Conservation (phyloP, 768 basidiomycete genomes). For the Lactarius trivialis region DNA sequence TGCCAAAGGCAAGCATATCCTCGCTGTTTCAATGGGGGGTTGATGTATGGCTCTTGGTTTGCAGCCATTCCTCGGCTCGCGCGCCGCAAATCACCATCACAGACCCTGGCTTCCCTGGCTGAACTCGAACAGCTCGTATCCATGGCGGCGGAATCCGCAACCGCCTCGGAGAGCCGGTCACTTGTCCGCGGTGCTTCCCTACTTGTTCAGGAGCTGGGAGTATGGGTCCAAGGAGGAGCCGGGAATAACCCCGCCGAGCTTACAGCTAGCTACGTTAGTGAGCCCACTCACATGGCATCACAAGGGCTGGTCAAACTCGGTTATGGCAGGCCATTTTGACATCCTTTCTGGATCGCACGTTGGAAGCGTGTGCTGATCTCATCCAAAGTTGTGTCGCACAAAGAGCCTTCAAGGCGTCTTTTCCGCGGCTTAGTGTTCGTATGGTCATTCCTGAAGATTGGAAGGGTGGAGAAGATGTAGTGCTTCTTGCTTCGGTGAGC, state of each 20-base stretch:
- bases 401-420: slow-evolving; percentile 15
- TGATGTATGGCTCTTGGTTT: neutral
- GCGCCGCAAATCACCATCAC: slow-evolving; percentile 14
- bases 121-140: slow-evolving; percentile 17
- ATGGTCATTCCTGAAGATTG: slow-evolving; percentile 18
- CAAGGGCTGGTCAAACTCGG: neutral
- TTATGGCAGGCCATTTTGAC: slow-evolving; percentile 11
- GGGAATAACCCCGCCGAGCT: slow-evolving; percentile 9
- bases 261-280: slow-evolving; percentile 11
- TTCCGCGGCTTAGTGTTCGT: slow-evolving; percentile 16
- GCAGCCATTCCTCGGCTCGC: slow-evolving; percentile 27
- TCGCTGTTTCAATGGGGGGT: neutral
- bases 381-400: slow-evolving; percentile 18
- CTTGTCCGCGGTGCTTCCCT: slow-evolving; percentile 10
- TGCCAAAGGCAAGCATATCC: slow-evolving; percentile 19
- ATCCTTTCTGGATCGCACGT: slow-evolving; percentile 17
- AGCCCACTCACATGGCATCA: neutral
- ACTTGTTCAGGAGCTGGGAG: slow-evolving; percentile 9
- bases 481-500: slow-evolving; percentile 19
- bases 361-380: slow-evolving; percentile 19
- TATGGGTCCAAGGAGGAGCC: slow-evolving; percentile 10
- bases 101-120: slow-evolving; percentile 5
- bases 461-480: slow-evolving; percentile 20
- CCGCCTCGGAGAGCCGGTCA: slow-evolving; percentile 10
- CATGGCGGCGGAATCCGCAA: neutral